Conservation (phyloP, 495 filamentous ascomycete genomes). For the Penicillium antarcticum region DNA sequence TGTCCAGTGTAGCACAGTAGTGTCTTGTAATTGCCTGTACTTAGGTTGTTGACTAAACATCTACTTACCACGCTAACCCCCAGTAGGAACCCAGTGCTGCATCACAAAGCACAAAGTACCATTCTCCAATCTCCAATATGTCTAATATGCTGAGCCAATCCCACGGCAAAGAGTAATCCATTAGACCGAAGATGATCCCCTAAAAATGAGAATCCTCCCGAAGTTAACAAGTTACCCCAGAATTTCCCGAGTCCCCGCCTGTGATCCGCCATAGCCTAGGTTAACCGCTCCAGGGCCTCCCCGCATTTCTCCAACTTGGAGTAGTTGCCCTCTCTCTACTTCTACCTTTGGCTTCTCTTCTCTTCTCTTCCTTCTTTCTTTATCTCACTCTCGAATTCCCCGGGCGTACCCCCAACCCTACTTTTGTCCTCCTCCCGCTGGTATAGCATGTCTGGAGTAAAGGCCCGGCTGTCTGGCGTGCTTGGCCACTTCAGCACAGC, state of each 20-base stretch:
- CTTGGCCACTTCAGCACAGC: slow-evolving; percentile 56
- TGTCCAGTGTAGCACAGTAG: neutral
- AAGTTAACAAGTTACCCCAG: neutral
- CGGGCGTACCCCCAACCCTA: neutral
- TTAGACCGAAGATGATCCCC: neutral
- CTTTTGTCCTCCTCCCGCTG: neutral
- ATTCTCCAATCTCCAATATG: no score
- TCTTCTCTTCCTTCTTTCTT: neutral
- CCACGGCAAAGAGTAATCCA: neutral
- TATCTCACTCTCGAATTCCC: neutral
- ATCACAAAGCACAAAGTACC: no score
- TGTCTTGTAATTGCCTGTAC: neutral
- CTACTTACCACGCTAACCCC: no score
- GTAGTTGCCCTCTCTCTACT: neutral
- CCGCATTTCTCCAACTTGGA: slow-evolving; percentile 25
- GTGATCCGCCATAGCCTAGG: slow-evolving; percentile 17
- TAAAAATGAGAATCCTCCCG: no score
- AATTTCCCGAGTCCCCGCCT: slow-evolving; percentile 8
- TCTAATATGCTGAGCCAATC: no score
- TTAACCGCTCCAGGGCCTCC: slow-evolving; percentile 12
- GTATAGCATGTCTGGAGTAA: slow-evolving; percentile 51
- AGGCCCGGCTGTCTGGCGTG: slow-evolving; percentile 57
- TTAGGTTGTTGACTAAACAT: no score
- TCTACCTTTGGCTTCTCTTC: neutral
- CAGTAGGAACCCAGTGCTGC: neutral